Evolutionary conservation across 2,329 filamentous ascomycete species (phyloP), one percentile per base, ranked within the genome.

Genomic region (Stylonectria norvegica): DNA sequence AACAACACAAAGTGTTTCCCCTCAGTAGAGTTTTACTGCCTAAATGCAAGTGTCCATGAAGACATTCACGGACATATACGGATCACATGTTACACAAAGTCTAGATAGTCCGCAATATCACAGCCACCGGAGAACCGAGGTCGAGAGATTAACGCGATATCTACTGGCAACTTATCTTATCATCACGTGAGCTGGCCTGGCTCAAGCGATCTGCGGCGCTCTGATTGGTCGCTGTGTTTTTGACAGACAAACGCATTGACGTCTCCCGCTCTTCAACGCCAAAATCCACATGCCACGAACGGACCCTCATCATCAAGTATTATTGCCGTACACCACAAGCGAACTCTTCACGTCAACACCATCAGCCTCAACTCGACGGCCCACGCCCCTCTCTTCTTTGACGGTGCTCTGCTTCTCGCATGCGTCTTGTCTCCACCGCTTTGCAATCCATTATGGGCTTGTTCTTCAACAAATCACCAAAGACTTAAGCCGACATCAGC

Each of bases 211-310:
- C 25, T 4, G 4, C 1, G 4, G 3, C 5, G 8, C 11, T 23
- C 36, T 56, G 35, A 56, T 56, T 56, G 50, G 53, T 8, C 34
- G 5, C 33, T 30, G 43, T 38, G 38, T 49, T 43, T 50, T 56
- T 51, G 53, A 55, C 49, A 49, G 27, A 15, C 9, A 30, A 6
- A 15, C 6, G 14, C 27, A 42, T 48, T 40, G 42, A 51, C 39
- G 28, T 33, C 45, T 35, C 41, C 47, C 46, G 43, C 44, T 43
- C n/a, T n/a, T n/a, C n/a, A n/a, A n/a, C n/a, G n/a, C n/a, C n/a
- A n/a, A n/a, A n/a, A n/a, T n/a, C 36, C 43, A 50, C 44, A 49
- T 48, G 53, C 49, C 50, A 50, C 43, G 48, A 18, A 43, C 34
- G 28, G 49, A 41, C 42, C 48, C 42, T 52, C 51, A 46, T 40